A percentile compares a stretch with the other conserved stretches of the same genome.
phyloP scores from a whole-genome alignment of 257 asterid genomes.

The Avicennia marina region DNA sequence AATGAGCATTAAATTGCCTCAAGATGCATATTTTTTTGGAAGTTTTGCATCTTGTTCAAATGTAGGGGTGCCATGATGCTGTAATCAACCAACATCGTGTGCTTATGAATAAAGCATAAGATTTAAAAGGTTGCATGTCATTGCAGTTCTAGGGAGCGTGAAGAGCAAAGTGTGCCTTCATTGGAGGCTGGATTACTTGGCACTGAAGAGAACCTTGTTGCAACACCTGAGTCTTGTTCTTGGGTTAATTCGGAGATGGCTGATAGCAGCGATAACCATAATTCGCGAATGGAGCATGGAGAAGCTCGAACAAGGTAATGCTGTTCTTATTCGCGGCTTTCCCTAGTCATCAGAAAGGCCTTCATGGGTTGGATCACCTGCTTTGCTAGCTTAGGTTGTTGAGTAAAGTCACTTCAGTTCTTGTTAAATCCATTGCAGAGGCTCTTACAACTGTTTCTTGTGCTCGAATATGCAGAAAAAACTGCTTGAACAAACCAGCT shows the following conservation, averaged over 20 bases:
- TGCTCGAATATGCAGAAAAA: slow-evolving; percentile 50
- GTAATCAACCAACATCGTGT: background rate
- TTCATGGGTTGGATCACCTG: slow-evolving; percentile 5
- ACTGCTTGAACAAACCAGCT: slow-evolving; percentile 32
- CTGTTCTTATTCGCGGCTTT: slow-evolving; percentile 4
- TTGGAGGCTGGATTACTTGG: slow-evolving; percentile 32
- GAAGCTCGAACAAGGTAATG: slow-evolving; percentile 56
- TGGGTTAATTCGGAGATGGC: slow-evolving; percentile 60
- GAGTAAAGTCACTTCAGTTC: background rate
- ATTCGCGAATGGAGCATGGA: slow-evolving; percentile 33
- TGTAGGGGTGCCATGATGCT: background rate
- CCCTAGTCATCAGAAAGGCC: background rate
- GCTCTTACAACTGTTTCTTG: slow-evolving; percentile 11
- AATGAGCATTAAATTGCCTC: background rate
- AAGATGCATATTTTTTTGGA: background rate
- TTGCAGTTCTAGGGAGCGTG: slow-evolving; percentile 49
- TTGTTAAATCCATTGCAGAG: slow-evolving; percentile 1
- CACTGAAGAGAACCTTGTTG: slow-evolving; percentile 48
- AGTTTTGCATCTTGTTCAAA: slow-evolving; percentile 9
- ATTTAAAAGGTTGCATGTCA: slow-evolving; percentile 11
- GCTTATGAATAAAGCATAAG: background rate
- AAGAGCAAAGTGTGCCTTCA: slow-evolving; percentile 29
- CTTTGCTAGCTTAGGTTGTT: slow-evolving; percentile 6
- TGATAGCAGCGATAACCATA: slow-evolving; percentile 50
- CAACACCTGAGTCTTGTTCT: slow-evolving; percentile 66